These are phyloP conservation scores for Babesia gibsoni DNA, from an alignment of 169 alveolate genomes.

Conservation along the genomic window DNA sequence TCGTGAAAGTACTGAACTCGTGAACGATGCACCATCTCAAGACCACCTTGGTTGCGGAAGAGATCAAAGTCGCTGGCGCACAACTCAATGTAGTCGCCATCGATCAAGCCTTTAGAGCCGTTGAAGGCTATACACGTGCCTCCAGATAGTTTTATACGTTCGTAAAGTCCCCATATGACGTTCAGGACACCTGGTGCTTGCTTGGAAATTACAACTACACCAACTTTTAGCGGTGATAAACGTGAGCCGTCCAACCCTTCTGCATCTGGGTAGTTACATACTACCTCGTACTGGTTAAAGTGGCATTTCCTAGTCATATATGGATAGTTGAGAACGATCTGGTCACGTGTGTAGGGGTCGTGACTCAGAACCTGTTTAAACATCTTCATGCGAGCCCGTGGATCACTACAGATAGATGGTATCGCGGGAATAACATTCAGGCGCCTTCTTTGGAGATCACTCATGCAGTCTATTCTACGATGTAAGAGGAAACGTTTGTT, in stretches of 20 bases:
- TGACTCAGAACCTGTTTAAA: constrained; percentile 41
- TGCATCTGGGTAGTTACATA: constrained; percentile 39
- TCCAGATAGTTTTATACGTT: constrained; percentile 77
- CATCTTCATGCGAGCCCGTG: constrained; percentile 30
- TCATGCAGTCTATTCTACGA: constrained; percentile 33
- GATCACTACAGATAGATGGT: constrained; percentile 68
- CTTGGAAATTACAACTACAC: constrained; percentile 91
- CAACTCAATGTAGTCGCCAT: constrained; percentile 84
- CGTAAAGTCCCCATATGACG: constrained; percentile 93
- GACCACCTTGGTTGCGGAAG: constrained; percentile 95
- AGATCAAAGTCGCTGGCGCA: constrained; percentile 84
- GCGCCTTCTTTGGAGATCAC: constrained; percentile 58
- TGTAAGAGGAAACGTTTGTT: constrained; percentile 19
- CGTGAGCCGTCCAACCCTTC: not conserved
- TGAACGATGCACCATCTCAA: constrained; percentile 88
- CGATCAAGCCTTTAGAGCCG: constrained; percentile 87
- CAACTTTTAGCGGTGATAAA: constrained; percentile 70
- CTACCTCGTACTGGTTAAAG: constrained; percentile 72
- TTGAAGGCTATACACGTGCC: constrained; percentile 86
- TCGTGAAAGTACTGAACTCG: constrained; percentile 70
- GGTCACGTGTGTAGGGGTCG: constrained; percentile 86
- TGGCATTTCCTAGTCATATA: constrained; percentile 65
- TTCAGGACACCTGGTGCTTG: constrained; percentile 97
- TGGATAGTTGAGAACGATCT: constrained; percentile 84
- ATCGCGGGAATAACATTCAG: constrained; percentile 59